A percentile compares a stretch with the other conserved stretches of the same genome.
Conservation (phyloP, 1,139 yeast genomes). For the Insectozyma bohioensis region DNA sequence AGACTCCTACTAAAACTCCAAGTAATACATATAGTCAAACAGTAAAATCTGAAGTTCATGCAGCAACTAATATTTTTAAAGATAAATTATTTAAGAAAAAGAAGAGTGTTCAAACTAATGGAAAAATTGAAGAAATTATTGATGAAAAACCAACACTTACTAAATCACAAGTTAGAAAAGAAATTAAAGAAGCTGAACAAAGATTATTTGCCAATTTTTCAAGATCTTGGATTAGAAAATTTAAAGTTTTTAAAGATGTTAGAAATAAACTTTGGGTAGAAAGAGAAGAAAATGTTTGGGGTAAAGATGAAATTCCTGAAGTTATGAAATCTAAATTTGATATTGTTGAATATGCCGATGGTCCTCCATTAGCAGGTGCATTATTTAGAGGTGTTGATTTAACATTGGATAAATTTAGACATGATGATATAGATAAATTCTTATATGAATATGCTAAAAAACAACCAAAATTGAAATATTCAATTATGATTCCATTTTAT, state of each 20-base stretch:
- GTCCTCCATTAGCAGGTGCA: slow-evolving; percentile 37
- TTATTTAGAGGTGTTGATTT: slow-evolving; percentile 34
- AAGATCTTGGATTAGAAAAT: slow-evolving; percentile 64
- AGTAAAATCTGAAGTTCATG: neutral
- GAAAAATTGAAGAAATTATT: slow-evolving; percentile 1
- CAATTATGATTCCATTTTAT: slow-evolving; percentile 40
- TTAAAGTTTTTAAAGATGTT: slow-evolving; percentile 23
- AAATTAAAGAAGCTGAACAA: slow-evolving; percentile 35
- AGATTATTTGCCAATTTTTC: slow-evolving; percentile 51
- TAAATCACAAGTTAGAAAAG: slow-evolving; percentile 25
- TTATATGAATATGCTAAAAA: slow-evolving; percentile 37
- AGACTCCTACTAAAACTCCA: neutral
- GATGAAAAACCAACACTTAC: slow-evolving; percentile 10
- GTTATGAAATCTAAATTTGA: slow-evolving; percentile 33
- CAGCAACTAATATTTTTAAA: slow-evolving; percentile 5
- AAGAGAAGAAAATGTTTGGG: slow-evolving; percentile 33
- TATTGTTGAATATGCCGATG: slow-evolving; percentile 34
- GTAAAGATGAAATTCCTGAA: slow-evolving; percentile 32
- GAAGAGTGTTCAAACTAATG: slow-evolving; percentile 4
- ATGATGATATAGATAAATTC: slow-evolving; percentile 37
- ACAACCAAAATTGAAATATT: slow-evolving; percentile 41
- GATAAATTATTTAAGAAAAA: slow-evolving; percentile 10
- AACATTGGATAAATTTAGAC: slow-evolving; percentile 25
- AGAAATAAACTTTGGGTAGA: slow-evolving; percentile 28
- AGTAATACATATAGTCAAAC: no score